These are phyloP conservation scores for Piper betle DNA, from an alignment of 164 flowering plant species.

Conservation along the genomic window DNA sequence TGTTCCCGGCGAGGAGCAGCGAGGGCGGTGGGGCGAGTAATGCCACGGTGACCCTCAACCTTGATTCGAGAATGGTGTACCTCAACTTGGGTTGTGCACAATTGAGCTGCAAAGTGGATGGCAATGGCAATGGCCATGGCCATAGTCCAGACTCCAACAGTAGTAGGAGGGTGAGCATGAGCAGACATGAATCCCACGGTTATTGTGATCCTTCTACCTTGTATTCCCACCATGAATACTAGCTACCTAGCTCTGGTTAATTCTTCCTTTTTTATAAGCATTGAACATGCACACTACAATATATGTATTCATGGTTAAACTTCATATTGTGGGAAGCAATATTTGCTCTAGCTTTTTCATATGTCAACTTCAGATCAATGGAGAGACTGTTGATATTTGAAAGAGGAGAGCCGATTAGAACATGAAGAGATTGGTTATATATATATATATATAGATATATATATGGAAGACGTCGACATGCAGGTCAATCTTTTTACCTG, in stretches of 20 bases:
- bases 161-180: conserved; percentile 14
- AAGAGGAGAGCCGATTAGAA: no score
- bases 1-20: conserved; percentile 20
- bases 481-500: conserved; percentile 30
- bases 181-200: conserved; percentile 26
- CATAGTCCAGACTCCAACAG: conserved; percentile 13
- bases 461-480: conserved; percentile 13
- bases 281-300: no score
- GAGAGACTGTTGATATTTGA: no score
- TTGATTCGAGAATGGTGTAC: conserved; percentile 77
- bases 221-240: conserved; percentile 36
- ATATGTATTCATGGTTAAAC: no score
- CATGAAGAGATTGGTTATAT: conserved; percentile 8
- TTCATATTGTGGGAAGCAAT: no score
- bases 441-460: conserved; percentile 12
- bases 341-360: no score
- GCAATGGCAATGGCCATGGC: conserved; percentile 26
- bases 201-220: conserved; percentile 15
- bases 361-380: no score
- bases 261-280: no score
- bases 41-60: conserved; percentile 24
- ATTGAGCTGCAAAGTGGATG: conserved; percentile 42
- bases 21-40: conserved; percentile 17
- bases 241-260: conserved; percentile 6
- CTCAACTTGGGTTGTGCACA: conserved; percentile 26